A percentile compares a stretch with the other conserved stretches of the same genome.
Evolutionary conservation across 768 basidiomycete genomes (phyloP).

Genomic region (Crepidotus variabilis): DNA sequence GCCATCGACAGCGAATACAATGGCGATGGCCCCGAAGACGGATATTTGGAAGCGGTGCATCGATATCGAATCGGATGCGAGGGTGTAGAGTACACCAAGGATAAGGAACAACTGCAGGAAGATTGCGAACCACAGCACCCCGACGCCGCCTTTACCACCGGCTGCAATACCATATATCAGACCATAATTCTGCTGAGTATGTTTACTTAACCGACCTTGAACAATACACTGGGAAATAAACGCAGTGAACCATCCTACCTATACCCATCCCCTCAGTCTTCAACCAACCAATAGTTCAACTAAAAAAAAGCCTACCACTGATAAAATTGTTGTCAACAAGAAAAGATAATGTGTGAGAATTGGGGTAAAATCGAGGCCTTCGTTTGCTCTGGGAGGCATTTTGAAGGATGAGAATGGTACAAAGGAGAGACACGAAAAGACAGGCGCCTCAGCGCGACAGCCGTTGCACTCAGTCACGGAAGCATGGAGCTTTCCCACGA

Average conservation of each 20-base stretch:
- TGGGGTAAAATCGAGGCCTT: slow-evolving; percentile 82
- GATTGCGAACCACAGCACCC: slow-evolving; percentile 80
- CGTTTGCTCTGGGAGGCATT: slow-evolving; percentile 55
- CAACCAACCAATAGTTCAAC: slow-evolving; percentile 5
- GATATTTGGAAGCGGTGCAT: slow-evolving; percentile 92
- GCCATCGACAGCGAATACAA: slow-evolving; percentile 82
- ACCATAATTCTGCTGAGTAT: neutral
- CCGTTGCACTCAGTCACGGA: neutral
- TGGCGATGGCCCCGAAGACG: slow-evolving; percentile 79
- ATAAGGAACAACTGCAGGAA: slow-evolving; percentile 74
- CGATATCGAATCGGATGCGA: slow-evolving; percentile 88
- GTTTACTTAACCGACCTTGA: slow-evolving; percentile 32
- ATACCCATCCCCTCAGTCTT: slow-evolving; percentile 17
- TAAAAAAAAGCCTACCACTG: slow-evolving; percentile 53
- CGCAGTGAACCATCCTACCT: slow-evolving; percentile 74
- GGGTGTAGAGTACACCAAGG: slow-evolving; percentile 65
- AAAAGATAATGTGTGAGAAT: slow-evolving; percentile 91
- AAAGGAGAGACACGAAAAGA: slow-evolving; percentile 11
- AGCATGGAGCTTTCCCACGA: neutral
- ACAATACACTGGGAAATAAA: slow-evolving; percentile 74
- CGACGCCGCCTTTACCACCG: slow-evolving; percentile 47
- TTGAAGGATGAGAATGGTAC: slow-evolving; percentile 12
- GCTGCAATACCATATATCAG: slow-evolving; percentile 6
- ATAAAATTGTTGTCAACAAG: slow-evolving; percentile 79
- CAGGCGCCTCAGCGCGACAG: slow-evolving; percentile 7